These are phyloP conservation scores for Epichloe bromicola DNA, from an alignment of 2,329 filamentous ascomycete genomes.

Conservation along the genomic window DNA sequence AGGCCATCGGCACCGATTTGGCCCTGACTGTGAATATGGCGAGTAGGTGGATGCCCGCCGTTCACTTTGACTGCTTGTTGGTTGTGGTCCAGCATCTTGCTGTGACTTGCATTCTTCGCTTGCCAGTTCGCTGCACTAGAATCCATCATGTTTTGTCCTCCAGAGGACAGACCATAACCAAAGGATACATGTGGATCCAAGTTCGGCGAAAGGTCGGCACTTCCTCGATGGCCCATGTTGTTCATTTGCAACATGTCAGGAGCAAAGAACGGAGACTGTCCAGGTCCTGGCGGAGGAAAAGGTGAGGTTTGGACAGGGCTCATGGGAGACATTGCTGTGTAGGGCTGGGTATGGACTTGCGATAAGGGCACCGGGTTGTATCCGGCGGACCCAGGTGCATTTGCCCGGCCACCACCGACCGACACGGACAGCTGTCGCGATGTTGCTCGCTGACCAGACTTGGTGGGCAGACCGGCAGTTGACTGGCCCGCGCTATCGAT, in stretches of 20 bases:
- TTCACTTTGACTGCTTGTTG: slow-evolving; percentile 17
- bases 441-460: slow-evolving; percentile 9
- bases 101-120: neutral
- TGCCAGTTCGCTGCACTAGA: slow-evolving; percentile 14
- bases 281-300: slow-evolving; percentile 23
- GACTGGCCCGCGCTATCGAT: slow-evolving; percentile 5
- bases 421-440: slow-evolving; percentile 16
- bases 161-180: slow-evolving; percentile 20
- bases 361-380: slow-evolving; percentile 30
- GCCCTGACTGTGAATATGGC: slow-evolving; percentile 11
- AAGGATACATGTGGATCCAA: slow-evolving; percentile 68
- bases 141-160: slow-evolving; percentile 25
- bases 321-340: slow-evolving; percentile 37
- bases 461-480: slow-evolving; percentile 5
- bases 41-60: slow-evolving; percentile 15
- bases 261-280: slow-evolving; percentile 30
- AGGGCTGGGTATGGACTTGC: slow-evolving; percentile 28
- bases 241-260: slow-evolving; percentile 40
- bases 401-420: slow-evolving; percentile 25
- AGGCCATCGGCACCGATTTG: slow-evolving; percentile 10
- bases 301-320: slow-evolving; percentile 33
- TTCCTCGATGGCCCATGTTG: slow-evolving; percentile 31
- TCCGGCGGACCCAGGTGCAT: slow-evolving; percentile 16
- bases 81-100: slow-evolving; percentile 8
- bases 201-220: slow-evolving; percentile 44